Evolutionary conservation across 2,329 filamentous ascomycete species (phyloP).

Genomic region (Fusarium sp.): DNA sequence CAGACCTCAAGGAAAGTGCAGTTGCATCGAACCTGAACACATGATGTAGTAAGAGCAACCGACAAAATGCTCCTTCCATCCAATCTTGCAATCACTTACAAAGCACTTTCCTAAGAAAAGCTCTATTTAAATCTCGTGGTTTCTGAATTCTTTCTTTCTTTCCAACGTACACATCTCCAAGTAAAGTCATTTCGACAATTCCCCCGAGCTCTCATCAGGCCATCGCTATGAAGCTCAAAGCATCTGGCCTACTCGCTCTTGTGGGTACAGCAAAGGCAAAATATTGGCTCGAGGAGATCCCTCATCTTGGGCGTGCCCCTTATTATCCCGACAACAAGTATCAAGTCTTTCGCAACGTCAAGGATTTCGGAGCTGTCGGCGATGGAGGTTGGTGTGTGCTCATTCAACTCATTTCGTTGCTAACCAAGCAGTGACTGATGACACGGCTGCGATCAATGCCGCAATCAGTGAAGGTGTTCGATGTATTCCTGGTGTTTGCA

Average conservation of each 20-base stretch:
- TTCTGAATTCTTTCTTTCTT: background rate
- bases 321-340: slow-evolving; percentile 45
- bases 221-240: slow-evolving; percentile 31
- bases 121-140: background rate
- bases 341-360: slow-evolving; percentile 46
- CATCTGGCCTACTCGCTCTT: slow-evolving; percentile 21
- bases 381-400: slow-evolving; percentile 40
- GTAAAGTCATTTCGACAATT: background rate
- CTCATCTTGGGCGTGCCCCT: slow-evolving; percentile 42
- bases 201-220: background rate
- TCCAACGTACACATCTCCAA: background rate
- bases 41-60: slow-evolving; percentile 1
- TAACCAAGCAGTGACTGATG: slow-evolving; percentile 37
- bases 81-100: background rate
- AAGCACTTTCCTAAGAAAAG: background rate
- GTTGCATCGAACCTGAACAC: background rate
- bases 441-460: slow-evolving; percentile 44
- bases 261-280: slow-evolving; percentile 15
- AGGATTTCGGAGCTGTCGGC: slow-evolving; percentile 45
- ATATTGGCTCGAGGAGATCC: slow-evolving; percentile 46
- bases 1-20: slow-evolving; percentile 7
- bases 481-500: slow-evolving; percentile 41
- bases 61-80: slow-evolving; percentile 8
- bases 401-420: background rate
- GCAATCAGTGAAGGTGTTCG: slow-evolving; percentile 41